Conservation (phyloP, 2,329 filamentous ascomycete species). For the Colletotrichum echinochloae region DNA sequence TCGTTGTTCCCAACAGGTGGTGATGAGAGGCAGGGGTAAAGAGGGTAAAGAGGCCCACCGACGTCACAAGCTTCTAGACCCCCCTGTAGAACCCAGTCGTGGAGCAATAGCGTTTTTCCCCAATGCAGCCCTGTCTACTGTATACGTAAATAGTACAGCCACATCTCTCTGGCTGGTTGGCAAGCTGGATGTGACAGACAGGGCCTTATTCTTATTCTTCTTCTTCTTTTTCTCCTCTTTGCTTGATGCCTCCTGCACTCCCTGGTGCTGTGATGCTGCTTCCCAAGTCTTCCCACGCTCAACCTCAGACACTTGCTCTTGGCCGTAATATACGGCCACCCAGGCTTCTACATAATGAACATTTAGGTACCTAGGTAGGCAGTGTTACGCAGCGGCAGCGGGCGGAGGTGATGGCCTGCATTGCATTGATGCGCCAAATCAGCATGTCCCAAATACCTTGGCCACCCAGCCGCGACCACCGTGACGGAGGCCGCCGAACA, state of each 20-base stretch:
- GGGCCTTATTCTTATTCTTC: too few relatives aligned
- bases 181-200: too few relatives aligned
- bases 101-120: neutral
- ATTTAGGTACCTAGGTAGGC: too few relatives aligned
- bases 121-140: constrained; percentile 1
- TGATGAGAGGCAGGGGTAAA: constrained; percentile 10
- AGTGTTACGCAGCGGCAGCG: constrained; percentile 14
- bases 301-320: constrained; percentile 2
- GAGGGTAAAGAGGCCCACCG: constrained; percentile 13
- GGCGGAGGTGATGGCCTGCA: constrained; percentile 2
- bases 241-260: neutral
- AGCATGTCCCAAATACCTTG: neutral
- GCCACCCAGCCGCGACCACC: neutral
- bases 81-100: constrained; percentile 3
- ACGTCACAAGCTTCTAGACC: constrained; percentile 23
- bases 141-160: too few relatives aligned
- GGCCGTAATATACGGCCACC: too few relatives aligned
- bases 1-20: constrained; percentile 1
- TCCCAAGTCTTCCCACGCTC: neutral
- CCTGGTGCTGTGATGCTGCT: neutral
- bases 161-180: neutral
- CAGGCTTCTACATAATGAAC: too few relatives aligned
- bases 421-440: constrained; percentile 15
- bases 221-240: neutral
- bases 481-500: constrained; percentile 29